Conservation (phyloP, 83 land plant species). For the Diphasiastrum complanatum region DNA sequence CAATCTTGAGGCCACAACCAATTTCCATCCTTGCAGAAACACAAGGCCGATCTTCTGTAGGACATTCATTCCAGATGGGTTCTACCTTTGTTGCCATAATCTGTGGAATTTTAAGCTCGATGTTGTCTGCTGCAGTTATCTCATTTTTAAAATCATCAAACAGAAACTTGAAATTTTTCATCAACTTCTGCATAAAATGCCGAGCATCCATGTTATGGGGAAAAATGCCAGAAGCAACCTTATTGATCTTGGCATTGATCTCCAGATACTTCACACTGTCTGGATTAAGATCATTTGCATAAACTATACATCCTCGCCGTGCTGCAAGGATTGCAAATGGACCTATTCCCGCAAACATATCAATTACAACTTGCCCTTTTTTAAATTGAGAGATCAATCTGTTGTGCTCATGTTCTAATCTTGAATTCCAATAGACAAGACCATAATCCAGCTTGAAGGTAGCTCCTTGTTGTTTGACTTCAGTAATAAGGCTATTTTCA, state of each 20-base stretch:
- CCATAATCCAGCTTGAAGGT: conserved; percentile 86
- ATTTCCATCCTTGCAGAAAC: too few species aligned
- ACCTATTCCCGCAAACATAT: conserved; percentile 95
- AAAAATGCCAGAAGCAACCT: conserved; percentile 48
- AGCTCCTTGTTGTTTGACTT: conserved; percentile 91
- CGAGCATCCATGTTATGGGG: conserved; percentile 85
- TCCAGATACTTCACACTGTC: conserved; percentile 59
- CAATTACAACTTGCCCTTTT: conserved; percentile 63
- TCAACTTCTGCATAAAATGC: conserved; percentile 52
- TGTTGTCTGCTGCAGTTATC: too few species aligned
- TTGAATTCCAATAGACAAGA: conserved; percentile 93
- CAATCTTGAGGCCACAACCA: too few species aligned
- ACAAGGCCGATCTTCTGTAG: too few species aligned
- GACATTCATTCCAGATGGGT: too few species aligned
- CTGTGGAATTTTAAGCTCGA: too few species aligned
- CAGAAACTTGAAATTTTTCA: conserved; percentile 19
- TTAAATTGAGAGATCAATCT: conserved; percentile 62
- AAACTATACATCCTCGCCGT: conserved; percentile 75
- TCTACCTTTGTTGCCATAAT: too few species aligned
- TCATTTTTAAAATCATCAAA: conserved; percentile 18
- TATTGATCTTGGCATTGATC: conserved; percentile 68
- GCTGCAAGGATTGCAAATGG: conserved; percentile 98
- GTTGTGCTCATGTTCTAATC: conserved; percentile 85
- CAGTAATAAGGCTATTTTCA: conserved; percentile 57
- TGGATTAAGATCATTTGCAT: conserved; percentile 95